Evolutionary conservation across 306 rosid species (phyloP), one percentile per base, ranked within the genome.

Genomic region (Cucurbita ficifolia): DNA sequence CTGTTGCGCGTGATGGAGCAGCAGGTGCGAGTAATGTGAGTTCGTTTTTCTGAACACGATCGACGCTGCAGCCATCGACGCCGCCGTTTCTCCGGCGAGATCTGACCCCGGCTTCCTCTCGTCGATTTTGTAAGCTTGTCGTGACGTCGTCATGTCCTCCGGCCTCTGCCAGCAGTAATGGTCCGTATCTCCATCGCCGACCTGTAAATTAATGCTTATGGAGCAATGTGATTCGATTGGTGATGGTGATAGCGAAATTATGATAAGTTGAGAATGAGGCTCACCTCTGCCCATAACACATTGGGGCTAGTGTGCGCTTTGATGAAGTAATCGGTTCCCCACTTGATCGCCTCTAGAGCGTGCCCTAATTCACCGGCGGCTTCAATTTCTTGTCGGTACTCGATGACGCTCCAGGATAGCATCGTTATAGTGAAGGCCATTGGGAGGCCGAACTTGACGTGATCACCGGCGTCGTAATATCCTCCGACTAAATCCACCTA

Each of bases 291-390:
- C 98, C 98, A 94, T 9, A 94, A 71, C 60, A 94, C 98, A 77
- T 86, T 87, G 8, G 97, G 94, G 55, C 88, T 81, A 35, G 98
- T 94, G 81, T 94, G 98, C 48, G 98, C 98, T 78, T 94, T 94
- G 76, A 94, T 94, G 92, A 94, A 90, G 73, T 90, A 94, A 79
- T 94, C 98, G 7, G 97, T 89, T 10, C 98, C 98, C 98, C 98
- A 94, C 77, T 94, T 94, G 53, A 94, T 90, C 3, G 98, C 96
- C 74, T 94, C 98, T 79, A 90, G 68, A 38, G 97, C 88, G 70
- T 94, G 98, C 58, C 81, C 83, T 4, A 88, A 10, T 65, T 94
- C 94, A n/a, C 97, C 96, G 56, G 95, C 96, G 40, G 75, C 86
- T 63, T 82, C 84, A 62, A 94, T 89, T 61, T 94, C 81, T 68